A percentile compares a stretch with the other conserved stretches of the same genome.
Conservation (phyloP, 2,329 filamentous ascomycete species). For the Xylariaceae sp. region DNA sequence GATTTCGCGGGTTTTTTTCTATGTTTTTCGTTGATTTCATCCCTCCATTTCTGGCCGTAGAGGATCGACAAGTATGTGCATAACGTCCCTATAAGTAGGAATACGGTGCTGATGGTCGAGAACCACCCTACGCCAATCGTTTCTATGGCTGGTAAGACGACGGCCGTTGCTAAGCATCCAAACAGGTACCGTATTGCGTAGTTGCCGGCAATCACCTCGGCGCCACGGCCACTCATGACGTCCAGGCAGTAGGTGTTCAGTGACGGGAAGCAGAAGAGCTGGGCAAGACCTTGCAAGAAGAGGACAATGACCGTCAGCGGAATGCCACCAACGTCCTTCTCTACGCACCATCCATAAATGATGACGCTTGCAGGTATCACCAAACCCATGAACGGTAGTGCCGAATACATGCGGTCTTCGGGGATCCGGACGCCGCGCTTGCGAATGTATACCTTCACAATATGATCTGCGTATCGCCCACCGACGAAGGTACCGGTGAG, state of each 20-base stretch:
- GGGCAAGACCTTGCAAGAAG: constrained; percentile 69
- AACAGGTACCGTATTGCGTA: constrained; percentile 75
- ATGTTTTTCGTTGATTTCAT: constrained; percentile 33
- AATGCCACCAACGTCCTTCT: constrained; percentile 48
- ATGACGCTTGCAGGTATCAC: constrained; percentile 62
- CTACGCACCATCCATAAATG: constrained; percentile 54
- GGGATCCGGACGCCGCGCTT: constrained; percentile 56
- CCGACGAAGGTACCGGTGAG: constrained; percentile 61
- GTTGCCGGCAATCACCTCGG: constrained; percentile 75
- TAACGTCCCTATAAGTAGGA: constrained; percentile 37
- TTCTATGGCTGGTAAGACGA: constrained; percentile 70
- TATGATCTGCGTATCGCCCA: constrained; percentile 44
- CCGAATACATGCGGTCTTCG: constrained; percentile 64
- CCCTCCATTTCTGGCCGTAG: constrained; percentile 41
- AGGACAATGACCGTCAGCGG: constrained; percentile 65
- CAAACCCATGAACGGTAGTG: constrained; percentile 56
- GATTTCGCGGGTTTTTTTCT: constrained; percentile 17
- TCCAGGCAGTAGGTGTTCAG: constrained; percentile 80
- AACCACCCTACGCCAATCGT: constrained; percentile 78
- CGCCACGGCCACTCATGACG: constrained; percentile 67
- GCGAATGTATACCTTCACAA: constrained; percentile 39
- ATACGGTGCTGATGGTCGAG: constrained; percentile 51
- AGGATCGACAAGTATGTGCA: constrained; percentile 38
- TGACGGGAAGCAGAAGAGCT: constrained; percentile 71
- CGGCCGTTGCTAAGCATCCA: constrained; percentile 65